Evolutionary conservation across 148 eudicot genomes (phyloP), one percentile per base, ranked within the genome.

Genomic region (Dysphania ambrosioides): DNA sequence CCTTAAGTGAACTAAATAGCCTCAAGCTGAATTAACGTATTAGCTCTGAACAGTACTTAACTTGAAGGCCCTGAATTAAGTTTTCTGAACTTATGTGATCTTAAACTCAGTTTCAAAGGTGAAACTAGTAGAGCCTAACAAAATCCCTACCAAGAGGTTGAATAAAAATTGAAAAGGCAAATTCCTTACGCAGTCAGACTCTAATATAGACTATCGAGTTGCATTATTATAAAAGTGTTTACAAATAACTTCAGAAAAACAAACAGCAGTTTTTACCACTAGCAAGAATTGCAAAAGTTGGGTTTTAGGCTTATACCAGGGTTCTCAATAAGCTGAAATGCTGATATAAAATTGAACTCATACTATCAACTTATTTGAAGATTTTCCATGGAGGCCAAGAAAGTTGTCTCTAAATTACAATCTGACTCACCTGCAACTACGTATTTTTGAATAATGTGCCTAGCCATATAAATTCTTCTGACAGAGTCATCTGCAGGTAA

Each of bases 391-490:
- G 36, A 47, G n/a, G 59, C 57, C 32, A 56, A 56, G 24, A 68
- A 38, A 72, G 11, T 9, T 4, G 74, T 35, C 44, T 69, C 15
- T 1, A 29, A 9, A 64, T 36, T 72, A 70, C 55, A 55, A 66
- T 60, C 56, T 66, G 55, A 23, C 68, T 44, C 81, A 90, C 97
- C 93, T 53, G 90, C 80, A 82, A 77, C 82, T 74, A 93, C 86
- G 83, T 93, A 93, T 76, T 84, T 85, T 85, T 90, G 85, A 65
- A 93, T 87, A 67, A 93, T 89, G 72, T 93, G 90, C 12, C 98
- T 86, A 66, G 93, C 96, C 93, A 93, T 93, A 79, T 93, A 93
- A 65, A 93, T 87, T 84, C 96, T 89, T 78, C 90, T 82, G 32
- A 88, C 86, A 63, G 86, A 75, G 77, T 93, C 98, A 79, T 82